These are phyloP conservation scores for Lipomyces kockii DNA, from an alignment of 805 yeast species.

Conservation along the genomic window DNA sequence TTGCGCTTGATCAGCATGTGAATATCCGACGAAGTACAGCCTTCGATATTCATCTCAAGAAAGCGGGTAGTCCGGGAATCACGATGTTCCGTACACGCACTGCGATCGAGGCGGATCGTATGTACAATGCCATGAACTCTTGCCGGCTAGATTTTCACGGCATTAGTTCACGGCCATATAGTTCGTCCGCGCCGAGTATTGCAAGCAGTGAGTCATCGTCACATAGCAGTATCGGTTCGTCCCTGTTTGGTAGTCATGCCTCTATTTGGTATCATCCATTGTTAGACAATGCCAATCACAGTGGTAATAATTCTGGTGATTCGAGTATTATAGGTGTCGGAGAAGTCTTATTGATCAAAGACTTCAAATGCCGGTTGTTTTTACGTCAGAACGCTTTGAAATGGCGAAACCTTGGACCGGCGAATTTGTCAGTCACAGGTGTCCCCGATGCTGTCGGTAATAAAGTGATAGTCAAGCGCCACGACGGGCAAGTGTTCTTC, in stretches of 20 bases:
- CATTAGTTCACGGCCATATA: constrained; percentile 22
- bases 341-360: constrained; percentile 23
- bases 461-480: constrained; percentile 22
- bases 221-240: constrained; percentile 10
- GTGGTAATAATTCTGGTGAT: constrained; percentile 5
- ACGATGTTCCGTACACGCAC: constrained; percentile 38
- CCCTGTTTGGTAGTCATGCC: not conserved
- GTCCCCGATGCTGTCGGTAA: constrained; percentile 5
- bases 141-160: constrained; percentile 22
- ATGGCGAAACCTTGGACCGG: constrained; percentile 39
- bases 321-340: not conserved
- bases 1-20: constrained; percentile 24
- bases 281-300: constrained; percentile 5
- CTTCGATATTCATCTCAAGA: constrained; percentile 37
- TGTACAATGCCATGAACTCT: constrained; percentile 35
- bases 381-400: constrained; percentile 33
- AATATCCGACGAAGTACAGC: constrained; percentile 36
- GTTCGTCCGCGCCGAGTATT: constrained; percentile 23
- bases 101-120: constrained; percentile 37
- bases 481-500: constrained; percentile 27
- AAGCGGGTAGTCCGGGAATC: constrained; percentile 21
- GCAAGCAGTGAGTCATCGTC: constrained; percentile 30
- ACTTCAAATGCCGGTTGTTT: constrained; percentile 33
- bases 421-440: constrained; percentile 27
- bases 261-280: constrained; percentile 27